A percentile compares a stretch with the other conserved stretches of the same genome.
Evolutionary conservation across 805 yeast genomes (phyloP).

Genomic region (Candida rishiriensis): DNA sequence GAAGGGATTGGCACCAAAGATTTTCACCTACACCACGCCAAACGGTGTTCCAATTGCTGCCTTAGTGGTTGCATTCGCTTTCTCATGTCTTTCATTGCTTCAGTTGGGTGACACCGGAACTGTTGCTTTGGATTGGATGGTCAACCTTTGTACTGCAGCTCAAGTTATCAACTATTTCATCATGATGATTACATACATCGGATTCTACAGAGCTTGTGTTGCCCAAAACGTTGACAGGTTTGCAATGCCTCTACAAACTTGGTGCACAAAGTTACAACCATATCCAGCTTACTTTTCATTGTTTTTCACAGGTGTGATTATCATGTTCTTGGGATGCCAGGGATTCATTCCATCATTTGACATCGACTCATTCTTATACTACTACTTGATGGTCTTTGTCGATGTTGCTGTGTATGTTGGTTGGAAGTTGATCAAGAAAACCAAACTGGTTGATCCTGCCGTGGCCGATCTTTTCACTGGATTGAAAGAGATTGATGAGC

Average conservation of each 20-base stretch:
- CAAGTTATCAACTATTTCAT: slow-evolving; percentile 44
- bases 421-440: slow-evolving; percentile 35
- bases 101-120: slow-evolving; percentile 37
- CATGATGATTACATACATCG: slow-evolving; percentile 39
- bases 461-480: slow-evolving; percentile 38
- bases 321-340: slow-evolving; percentile 25
- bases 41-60: slow-evolving; percentile 68
- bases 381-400: slow-evolving; percentile 38
- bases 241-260: slow-evolving; percentile 37
- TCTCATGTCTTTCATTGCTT: slow-evolving; percentile 62
- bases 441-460: slow-evolving; percentile 30
- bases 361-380: slow-evolving; percentile 33
- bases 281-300: slow-evolving; percentile 31
- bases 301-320: slow-evolving; percentile 24
- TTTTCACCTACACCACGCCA: slow-evolving; percentile 57
- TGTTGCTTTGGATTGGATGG: slow-evolving; percentile 41
- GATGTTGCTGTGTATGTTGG: slow-evolving; percentile 32
- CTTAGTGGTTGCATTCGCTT: slow-evolving; percentile 45
- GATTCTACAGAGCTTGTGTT: slow-evolving; percentile 37
- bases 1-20: slow-evolving; percentile 65
- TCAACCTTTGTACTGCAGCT: slow-evolving; percentile 42
- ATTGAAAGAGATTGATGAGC: slow-evolving; percentile 35
- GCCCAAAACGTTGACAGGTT: slow-evolving; percentile 37
- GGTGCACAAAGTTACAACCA: slow-evolving; percentile 32
- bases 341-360: slow-evolving; percentile 34